Conservation (phyloP, 2,329 filamentous ascomycete genomes). For the Colletotrichum somersetense region DNA sequence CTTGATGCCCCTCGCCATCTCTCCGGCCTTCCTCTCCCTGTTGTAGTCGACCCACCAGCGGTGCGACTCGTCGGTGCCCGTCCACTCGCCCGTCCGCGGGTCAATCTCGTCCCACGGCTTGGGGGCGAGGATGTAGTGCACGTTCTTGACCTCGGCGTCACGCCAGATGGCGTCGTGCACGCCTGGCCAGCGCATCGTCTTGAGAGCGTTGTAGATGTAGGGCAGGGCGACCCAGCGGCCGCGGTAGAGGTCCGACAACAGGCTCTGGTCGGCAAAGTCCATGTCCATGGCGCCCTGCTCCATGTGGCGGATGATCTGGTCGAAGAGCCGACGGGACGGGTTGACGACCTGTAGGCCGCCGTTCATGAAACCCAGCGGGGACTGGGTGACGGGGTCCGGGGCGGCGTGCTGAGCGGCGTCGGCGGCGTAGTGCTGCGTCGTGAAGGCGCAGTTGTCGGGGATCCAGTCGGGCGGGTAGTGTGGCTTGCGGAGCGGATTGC, state of each 20-base stretch:
- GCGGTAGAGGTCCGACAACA: conserved; percentile 67
- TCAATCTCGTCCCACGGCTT: conserved; percentile 72
- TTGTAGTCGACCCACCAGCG: conserved; percentile 69
- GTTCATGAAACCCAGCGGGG: conserved; percentile 66
- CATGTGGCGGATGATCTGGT: conserved; percentile 65
- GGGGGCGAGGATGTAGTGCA: conserved; percentile 72
- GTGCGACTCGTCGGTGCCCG: conserved; percentile 62
- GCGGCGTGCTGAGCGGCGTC: conserved; percentile 60
- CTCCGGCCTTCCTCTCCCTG: conserved; percentile 56
- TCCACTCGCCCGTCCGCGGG: conserved; percentile 55
- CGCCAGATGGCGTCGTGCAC: conserved; percentile 70
- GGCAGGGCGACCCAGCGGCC: conserved; percentile 70
- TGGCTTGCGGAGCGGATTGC: conserved; percentile 82
- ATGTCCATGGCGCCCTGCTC: conserved; percentile 59
- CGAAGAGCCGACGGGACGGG: conserved; percentile 62
- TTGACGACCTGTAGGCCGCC: conserved; percentile 70
- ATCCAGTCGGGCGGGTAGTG: conserved; percentile 84
- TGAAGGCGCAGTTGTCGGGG: conserved; percentile 70
- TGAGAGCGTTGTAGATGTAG: conserved; percentile 73
- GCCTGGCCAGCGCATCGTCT: conserved; percentile 66
- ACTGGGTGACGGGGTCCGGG: conserved; percentile 56
- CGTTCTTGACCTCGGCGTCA: conserved; percentile 69
- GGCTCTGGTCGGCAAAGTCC: conserved; percentile 71
- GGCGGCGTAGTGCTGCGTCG: conserved; percentile 62
- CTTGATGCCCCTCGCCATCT: conserved; percentile 56